phyloP scores from a whole-genome alignment of 768 basidiomycete species.

The Tulasnella calospora region DNA sequence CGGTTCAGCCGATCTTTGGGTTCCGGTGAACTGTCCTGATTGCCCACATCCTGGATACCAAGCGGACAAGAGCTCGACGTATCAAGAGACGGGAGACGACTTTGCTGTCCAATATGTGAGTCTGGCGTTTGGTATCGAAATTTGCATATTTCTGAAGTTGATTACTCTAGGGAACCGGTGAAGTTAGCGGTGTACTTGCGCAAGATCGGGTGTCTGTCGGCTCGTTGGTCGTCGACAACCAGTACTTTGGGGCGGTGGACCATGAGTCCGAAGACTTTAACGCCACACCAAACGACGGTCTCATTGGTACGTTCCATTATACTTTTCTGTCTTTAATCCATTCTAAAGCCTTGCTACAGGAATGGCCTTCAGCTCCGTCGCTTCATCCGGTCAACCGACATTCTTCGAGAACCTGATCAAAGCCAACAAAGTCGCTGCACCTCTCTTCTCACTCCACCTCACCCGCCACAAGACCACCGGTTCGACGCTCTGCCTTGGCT shows the following conservation, averaged over 20 bases:
- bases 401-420: slow-evolving; percentile 61
- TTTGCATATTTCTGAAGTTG: neutral
- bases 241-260: slow-evolving; percentile 54
- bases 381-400: slow-evolving; percentile 45
- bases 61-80: slow-evolving; percentile 43
- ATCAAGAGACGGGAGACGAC: slow-evolving; percentile 32
- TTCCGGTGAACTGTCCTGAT: slow-evolving; percentile 1
- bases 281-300: slow-evolving; percentile 50
- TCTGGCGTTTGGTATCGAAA: neutral
- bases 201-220: slow-evolving; percentile 51
- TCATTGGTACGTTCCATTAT: slow-evolving; percentile 35
- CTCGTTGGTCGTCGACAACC: slow-evolving; percentile 43
- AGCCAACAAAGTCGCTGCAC: slow-evolving; percentile 40
- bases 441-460: slow-evolving; percentile 58
- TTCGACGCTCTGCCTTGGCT: slow-evolving; percentile 50
- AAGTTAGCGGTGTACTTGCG: slow-evolving; percentile 47
- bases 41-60: slow-evolving; percentile 26
- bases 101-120: slow-evolving; percentile 49
- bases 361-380: slow-evolving; percentile 56
- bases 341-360: slow-evolving; percentile 34
- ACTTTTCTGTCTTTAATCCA: neutral
- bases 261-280: slow-evolving; percentile 49
- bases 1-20: slow-evolving; percentile 64
- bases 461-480: slow-evolving; percentile 42
- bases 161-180: slow-evolving; percentile 47